Percentiles rank a stretch among this genome's conserved stretches.
Conservation (phyloP, 495 filamentous ascomycete genomes). For the Trichoderma reesei region DNA sequence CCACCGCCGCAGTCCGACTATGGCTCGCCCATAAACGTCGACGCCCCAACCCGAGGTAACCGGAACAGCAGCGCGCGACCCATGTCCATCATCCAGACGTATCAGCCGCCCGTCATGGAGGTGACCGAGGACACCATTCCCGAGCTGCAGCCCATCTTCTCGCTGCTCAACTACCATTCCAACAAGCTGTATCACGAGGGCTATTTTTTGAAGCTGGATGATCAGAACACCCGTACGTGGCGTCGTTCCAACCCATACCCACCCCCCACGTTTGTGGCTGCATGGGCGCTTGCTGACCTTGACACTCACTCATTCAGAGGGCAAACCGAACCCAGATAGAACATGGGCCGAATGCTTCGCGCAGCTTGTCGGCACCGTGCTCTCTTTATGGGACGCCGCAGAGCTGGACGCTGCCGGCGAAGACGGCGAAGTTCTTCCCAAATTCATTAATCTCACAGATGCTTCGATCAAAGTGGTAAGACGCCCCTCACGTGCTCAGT, state of each 20-base stretch:
- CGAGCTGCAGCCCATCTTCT: constrained; percentile 90
- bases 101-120: constrained; percentile 81
- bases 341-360: constrained; percentile 97
- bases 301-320: constrained; percentile 46
- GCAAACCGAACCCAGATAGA: constrained; percentile 73
- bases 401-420: constrained; percentile 81
- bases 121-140: constrained; percentile 75
- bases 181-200: constrained; percentile 98
- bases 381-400: constrained; percentile 92
- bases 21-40: not conserved
- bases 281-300: constrained; percentile 17
- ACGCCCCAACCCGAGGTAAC: not conserved
- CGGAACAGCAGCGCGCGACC: constrained; percentile 33
- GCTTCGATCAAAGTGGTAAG: constrained; percentile 93
- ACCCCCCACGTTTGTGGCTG: not conserved
- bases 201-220: constrained; percentile 92
- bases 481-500: not conserved
- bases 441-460: constrained; percentile 95
- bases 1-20: constrained; percentile 9
- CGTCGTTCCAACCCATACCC: constrained; percentile 11
- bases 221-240: constrained; percentile 74
- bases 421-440: constrained; percentile 78
- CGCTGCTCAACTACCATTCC: constrained; percentile 83
- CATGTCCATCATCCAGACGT: constrained; percentile 60
- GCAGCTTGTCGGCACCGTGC: constrained; percentile 85